phyloP scores from a whole-genome alignment of 177 flowering plant species.

The Vitis hybrid region DNA sequence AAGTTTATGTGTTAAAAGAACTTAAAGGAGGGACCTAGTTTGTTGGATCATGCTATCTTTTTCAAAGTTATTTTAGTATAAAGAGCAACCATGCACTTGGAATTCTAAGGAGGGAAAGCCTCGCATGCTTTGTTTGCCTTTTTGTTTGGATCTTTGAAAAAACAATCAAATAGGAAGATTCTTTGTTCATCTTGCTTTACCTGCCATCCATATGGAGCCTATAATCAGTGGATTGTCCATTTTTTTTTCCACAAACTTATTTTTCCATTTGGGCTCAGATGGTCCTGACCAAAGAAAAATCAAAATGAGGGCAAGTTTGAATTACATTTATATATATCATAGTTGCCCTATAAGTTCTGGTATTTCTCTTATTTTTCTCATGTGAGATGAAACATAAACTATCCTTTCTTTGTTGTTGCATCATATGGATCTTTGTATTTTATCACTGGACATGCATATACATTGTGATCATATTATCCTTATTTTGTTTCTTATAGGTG shows the following conservation, averaged over 20 bases:
- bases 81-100: too few species aligned
- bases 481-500: neutral
- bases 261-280: constrained; percentile 38
- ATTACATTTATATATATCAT: constrained; percentile 84
- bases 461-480: neutral
- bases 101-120: too few species aligned
- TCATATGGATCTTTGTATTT: neutral
- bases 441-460: neutral
- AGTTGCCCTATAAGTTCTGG: constrained; percentile 75
- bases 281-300: constrained; percentile 35
- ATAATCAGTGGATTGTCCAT: too few species aligned
- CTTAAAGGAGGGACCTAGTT: too few species aligned
- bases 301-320: constrained; percentile 58
- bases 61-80: too few species aligned
- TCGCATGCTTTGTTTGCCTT: too few species aligned
- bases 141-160: too few species aligned
- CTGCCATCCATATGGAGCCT: too few species aligned
- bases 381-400: neutral
- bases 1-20: too few species aligned
- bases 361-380: neutral
- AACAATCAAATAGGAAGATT: too few species aligned
- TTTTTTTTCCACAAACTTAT: constrained; percentile 1
- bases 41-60: too few species aligned
- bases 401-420: neutral
- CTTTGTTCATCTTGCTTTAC: too few species aligned